Evolutionary conservation across 768 basidiomycete genomes (phyloP).

Genomic region (Lepiota venenata): DNA sequence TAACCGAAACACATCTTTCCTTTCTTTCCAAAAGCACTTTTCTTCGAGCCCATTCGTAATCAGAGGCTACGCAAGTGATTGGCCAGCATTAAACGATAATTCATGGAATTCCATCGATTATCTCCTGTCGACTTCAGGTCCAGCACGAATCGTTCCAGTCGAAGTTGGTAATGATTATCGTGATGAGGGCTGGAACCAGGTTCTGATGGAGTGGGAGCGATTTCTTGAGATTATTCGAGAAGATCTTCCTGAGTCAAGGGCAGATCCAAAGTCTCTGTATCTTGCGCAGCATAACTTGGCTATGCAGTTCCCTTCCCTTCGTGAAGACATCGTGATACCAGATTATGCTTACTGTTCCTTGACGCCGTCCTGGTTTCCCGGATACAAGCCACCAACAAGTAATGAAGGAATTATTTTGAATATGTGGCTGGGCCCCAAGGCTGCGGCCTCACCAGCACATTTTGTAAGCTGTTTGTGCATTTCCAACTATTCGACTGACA

Average conservation of each 20-base stretch:
- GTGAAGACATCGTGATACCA: constrained; percentile 75
- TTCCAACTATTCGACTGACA: constrained; percentile 9
- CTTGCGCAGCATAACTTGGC: constrained; percentile 91
- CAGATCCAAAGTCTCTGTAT: constrained; percentile 47
- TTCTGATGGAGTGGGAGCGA: constrained; percentile 70
- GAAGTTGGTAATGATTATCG: constrained; percentile 89
- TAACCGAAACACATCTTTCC: constrained; percentile 50
- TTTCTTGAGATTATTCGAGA: constrained; percentile 48
- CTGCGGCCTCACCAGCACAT: constrained; percentile 87
- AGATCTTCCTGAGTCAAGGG: constrained; percentile 18
- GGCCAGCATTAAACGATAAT: constrained; percentile 74
- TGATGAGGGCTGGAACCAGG: constrained; percentile 75
- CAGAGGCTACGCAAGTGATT: constrained; percentile 54
- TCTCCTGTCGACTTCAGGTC: constrained; percentile 67
- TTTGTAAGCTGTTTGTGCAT: constrained; percentile 42
- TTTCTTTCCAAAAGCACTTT: constrained; percentile 44
- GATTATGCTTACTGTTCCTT: constrained; percentile 82
- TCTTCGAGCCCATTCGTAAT: constrained; percentile 70
- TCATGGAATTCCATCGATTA: constrained; percentile 74
- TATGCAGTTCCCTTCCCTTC: constrained; percentile 76
- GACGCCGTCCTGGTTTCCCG: constrained; percentile 37
- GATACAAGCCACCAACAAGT: constrained; percentile 63
- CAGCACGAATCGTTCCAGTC: constrained; percentile 84
- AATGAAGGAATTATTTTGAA: constrained; percentile 68
- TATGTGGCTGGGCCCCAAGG: constrained; percentile 78